Evolutionary conservation across 1,284 basidiomycete species (phyloP).

Genomic region (Cutaneotrichosporon sp.): DNA sequence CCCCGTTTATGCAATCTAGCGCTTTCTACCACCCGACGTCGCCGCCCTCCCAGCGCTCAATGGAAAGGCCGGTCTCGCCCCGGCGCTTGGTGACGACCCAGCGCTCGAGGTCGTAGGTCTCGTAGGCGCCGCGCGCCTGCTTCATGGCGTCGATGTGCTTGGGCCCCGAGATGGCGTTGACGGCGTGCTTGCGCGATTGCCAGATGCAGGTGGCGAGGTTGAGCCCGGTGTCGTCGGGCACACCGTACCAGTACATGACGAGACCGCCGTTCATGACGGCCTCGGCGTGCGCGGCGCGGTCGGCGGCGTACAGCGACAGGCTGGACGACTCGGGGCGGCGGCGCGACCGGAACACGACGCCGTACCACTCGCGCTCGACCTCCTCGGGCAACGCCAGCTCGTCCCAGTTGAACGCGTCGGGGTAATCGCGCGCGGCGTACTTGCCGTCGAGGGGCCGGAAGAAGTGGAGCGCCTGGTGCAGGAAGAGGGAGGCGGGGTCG

Average conservation of each 20-base stretch:
- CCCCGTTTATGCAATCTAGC: too few relatives aligned
- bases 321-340: constrained; percentile 57
- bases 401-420: constrained; percentile 83
- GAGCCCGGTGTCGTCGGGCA: constrained; percentile 73
- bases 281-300: constrained; percentile 83
- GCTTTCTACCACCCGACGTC: constrained; percentile 65
- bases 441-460: constrained; percentile 65
- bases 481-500: constrained; percentile 74
- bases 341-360: constrained; percentile 81
- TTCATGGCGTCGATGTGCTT: constrained; percentile 79
- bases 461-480: constrained; percentile 78
- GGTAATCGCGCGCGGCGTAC: constrained; percentile 68
- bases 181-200: constrained; percentile 74
- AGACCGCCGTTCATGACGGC: constrained; percentile 77
- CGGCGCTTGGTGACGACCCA: constrained; percentile 66
- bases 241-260: constrained; percentile 84
- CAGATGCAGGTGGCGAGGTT: constrained; percentile 96
- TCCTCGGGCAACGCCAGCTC: constrained; percentile 57
- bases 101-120: constrained; percentile 74
- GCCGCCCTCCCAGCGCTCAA: constrained; percentile 64
- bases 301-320: constrained; percentile 75
- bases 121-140: constrained; percentile 74
- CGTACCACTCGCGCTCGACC: constrained; percentile 74
- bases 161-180: constrained; percentile 74
- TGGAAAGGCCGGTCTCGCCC: constrained; percentile 63